A percentile compares a stretch with the other conserved stretches of the same genome.
Conservation (phyloP, 2,329 filamentous ascomycete species). For the Fusarium sp. region DNA sequence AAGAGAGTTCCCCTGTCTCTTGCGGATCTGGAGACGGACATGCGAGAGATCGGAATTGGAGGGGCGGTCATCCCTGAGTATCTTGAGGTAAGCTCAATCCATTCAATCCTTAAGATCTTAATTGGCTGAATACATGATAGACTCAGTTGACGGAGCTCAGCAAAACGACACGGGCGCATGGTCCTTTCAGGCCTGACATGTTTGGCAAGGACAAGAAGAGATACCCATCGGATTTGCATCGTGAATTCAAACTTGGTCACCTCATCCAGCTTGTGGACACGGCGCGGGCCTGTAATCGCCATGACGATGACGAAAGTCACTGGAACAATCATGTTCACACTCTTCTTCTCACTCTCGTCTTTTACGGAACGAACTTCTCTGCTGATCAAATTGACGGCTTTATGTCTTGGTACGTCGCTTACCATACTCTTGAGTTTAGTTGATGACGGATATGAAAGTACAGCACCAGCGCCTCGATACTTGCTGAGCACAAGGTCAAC, state of each 20-base stretch:
- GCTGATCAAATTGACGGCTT: slow-evolving; percentile 1
- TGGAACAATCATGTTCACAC: slow-evolving; percentile 24
- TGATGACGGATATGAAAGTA: fast-evolving
- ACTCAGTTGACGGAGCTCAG: background rate
- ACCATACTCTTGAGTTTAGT: too few relatives aligned
- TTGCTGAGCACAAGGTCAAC: slow-evolving; percentile 5
- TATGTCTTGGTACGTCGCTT: background rate
- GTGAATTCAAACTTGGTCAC: background rate
- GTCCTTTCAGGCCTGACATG: background rate
- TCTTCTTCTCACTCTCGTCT: background rate
- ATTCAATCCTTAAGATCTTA: background rate
- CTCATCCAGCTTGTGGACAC: background rate
- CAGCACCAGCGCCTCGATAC: slow-evolving; percentile 12
- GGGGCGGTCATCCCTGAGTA: background rate
- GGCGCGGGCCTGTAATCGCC: too few relatives aligned
- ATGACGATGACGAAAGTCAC: slow-evolving; percentile 8
- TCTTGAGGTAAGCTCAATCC: slow-evolving; percentile 3
- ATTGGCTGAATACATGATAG: background rate
- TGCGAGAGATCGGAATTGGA: slow-evolving; percentile 6
- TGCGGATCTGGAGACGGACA: background rate
- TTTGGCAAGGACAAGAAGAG: background rate
- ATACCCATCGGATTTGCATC: background rate
- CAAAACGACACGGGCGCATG: background rate
- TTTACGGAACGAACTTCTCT: background rate
- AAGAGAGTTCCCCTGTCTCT: background rate